A percentile compares a stretch with the other conserved stretches of the same genome.
These are phyloP conservation scores for Trypanosoma grayi DNA, from an alignment of 208 protist genomes.

Conservation along the genomic window DNA sequence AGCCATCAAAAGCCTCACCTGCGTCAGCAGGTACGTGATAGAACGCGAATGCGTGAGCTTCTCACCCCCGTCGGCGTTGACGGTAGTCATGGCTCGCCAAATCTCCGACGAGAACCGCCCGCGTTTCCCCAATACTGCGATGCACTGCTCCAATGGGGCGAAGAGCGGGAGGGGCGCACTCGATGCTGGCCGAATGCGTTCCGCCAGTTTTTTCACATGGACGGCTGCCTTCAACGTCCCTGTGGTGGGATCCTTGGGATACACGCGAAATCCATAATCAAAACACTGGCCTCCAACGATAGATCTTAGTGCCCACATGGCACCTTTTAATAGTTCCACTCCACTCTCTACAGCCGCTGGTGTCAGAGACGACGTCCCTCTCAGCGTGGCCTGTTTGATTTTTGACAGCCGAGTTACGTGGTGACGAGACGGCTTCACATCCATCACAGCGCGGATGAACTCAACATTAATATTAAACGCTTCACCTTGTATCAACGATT, in stretches of 20 bases:
- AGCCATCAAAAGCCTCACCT: slow-evolving; percentile 33
- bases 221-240: slow-evolving; percentile 38
- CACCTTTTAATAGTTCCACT: slow-evolving; percentile 49
- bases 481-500: slow-evolving; percentile 36
- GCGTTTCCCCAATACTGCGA: slow-evolving; percentile 70
- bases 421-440: slow-evolving; percentile 13
- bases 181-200: slow-evolving; percentile 2
- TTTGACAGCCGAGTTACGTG: slow-evolving; percentile 13
- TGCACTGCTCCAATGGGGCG: slow-evolving; percentile 59
- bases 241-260: slow-evolving; percentile 17
- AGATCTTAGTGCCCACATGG: slow-evolving; percentile 67
- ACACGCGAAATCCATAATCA: slow-evolving; percentile 56
- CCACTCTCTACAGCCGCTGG: slow-evolving; percentile 30
- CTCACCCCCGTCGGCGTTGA: slow-evolving; percentile 37
- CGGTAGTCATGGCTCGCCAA: slow-evolving; percentile 22
- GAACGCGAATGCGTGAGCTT: slow-evolving; percentile 53
- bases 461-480: slow-evolving; percentile 56
- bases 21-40: slow-evolving; percentile 29
- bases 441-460: slow-evolving; percentile 48
- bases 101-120: slow-evolving; percentile 68
- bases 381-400: slow-evolving; percentile 2
- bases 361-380: not conserved
- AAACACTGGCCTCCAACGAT: slow-evolving; percentile 47
- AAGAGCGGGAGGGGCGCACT: slow-evolving; percentile 17
- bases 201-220: not conserved